Evolutionary conservation across 2,329 filamentous ascomycete species (phyloP).

Genomic region (Epichloe hybrida): DNA sequence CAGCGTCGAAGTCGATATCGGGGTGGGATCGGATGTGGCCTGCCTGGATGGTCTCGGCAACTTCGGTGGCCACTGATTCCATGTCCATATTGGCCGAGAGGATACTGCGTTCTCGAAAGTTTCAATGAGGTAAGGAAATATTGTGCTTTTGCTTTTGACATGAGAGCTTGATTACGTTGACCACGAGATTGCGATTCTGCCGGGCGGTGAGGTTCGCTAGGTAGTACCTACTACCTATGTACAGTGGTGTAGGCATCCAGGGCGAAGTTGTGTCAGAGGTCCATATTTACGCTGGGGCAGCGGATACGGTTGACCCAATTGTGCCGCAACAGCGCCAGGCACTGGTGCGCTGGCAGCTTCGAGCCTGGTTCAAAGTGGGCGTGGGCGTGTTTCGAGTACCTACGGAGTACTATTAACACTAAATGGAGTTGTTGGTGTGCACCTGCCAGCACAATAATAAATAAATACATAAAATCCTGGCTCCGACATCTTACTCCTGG

Average conservation of each 20-base stretch:
- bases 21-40: slow-evolving; percentile 63
- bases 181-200: slow-evolving; percentile 10
- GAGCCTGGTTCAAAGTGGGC: no score
- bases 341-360: no score
- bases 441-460: slow-evolving; percentile 1
- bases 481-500: slow-evolving; percentile 17
- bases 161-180: not conserved
- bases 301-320: not conserved
- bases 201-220: slow-evolving; percentile 14
- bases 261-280: not conserved
- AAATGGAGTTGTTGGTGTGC: no score
- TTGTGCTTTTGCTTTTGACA: not conserved
- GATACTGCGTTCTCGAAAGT: not conserved
- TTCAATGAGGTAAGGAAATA: no score
- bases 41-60: slow-evolving; percentile 70
- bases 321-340: no score
- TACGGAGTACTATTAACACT: no score
- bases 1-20: slow-evolving; percentile 60
- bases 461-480: slow-evolving; percentile 8
- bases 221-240: no score
- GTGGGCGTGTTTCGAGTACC: not conserved
- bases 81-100: slow-evolving; percentile 35
- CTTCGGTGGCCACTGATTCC: slow-evolving; percentile 45
- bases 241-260: not conserved
- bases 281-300: slow-evolving; percentile 3